phyloP scores from a whole-genome alignment of 2,329 filamentous ascomycete species.

The Arthroderma sp. region DNA sequence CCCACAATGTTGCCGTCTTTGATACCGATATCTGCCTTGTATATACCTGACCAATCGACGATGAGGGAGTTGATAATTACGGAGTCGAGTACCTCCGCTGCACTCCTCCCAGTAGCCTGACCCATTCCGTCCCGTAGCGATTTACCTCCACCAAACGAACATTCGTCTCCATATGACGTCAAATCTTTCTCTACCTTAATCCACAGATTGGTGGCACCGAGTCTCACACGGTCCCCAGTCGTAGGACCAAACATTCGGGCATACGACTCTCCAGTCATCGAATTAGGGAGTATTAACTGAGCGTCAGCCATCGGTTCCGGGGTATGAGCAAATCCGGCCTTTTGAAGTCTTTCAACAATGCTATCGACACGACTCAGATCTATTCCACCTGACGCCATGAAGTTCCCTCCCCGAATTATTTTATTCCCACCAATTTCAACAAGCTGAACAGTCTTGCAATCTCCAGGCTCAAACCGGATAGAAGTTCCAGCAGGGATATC shows the following conservation, averaged over 20 bases:
- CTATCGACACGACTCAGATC: conserved; percentile 50
- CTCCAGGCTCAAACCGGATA: conserved; percentile 85
- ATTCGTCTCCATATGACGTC: conserved; percentile 81
- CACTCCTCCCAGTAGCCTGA: conserved; percentile 64
- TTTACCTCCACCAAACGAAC: conserved; percentile 89
- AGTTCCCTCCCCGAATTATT: conserved; percentile 74
- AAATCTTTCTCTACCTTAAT: conserved; percentile 77
- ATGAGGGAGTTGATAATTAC: conserved; percentile 84
- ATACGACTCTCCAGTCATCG: conserved; percentile 69
- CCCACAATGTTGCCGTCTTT: conserved; percentile 75
- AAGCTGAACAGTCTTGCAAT: conserved; percentile 76
- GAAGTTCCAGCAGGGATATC: conserved; percentile 88
- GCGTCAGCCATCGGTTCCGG: conserved; percentile 50
- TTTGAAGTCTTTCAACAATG: conserved; percentile 54
- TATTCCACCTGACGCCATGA: conserved; percentile 58
- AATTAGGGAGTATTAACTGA: conserved; percentile 46
- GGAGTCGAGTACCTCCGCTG: conserved; percentile 63
- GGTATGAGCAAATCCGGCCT: conserved; percentile 64
- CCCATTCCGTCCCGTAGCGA: conserved; percentile 92
- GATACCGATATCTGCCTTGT: conserved; percentile 92
- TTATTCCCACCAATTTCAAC: conserved; percentile 76
- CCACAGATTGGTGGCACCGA: conserved; percentile 81
- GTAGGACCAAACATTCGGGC: conserved; percentile 86
- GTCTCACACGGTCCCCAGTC: conserved; percentile 66
- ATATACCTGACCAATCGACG: conserved; percentile 83